Percentiles rank a stretch among this genome's conserved stretches.
Evolutionary conservation across 192 early-diverging fungal genomes (phyloP).

Genomic region (Pilaira anomala): DNA sequence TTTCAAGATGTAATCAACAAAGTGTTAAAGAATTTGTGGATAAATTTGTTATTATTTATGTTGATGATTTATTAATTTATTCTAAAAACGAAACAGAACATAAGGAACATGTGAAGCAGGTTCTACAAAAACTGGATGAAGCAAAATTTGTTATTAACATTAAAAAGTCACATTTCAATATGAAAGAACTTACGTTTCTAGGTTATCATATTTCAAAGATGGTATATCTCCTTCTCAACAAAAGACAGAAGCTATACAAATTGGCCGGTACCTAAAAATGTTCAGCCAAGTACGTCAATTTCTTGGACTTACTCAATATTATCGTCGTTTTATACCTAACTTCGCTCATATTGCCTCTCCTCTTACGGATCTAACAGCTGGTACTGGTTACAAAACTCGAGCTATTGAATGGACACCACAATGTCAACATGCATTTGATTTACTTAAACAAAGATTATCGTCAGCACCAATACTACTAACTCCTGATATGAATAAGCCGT

Average conservation of each 20-base stretch:
- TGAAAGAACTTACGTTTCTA: conserved; percentile 26
- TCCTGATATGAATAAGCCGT: conserved; percentile 11
- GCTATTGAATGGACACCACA: conserved; percentile 3
- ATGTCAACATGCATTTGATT: conserved; percentile 5
- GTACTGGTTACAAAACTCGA: neutral
- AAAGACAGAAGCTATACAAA: conserved; percentile 22
- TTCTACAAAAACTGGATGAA: conserved; percentile 22
- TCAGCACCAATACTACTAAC: neutral
- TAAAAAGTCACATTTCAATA: conserved; percentile 16
- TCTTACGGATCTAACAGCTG: conserved; percentile 11
- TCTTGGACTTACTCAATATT: conserved; percentile 28
- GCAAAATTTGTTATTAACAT: conserved; percentile 5
- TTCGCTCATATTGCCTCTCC: conserved; percentile 21
- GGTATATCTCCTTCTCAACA: conserved; percentile 26
- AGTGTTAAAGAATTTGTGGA: neutral
- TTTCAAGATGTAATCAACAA: conserved; percentile 26
- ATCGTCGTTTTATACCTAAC: conserved; percentile 20
- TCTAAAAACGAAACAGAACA: conserved; percentile 31
- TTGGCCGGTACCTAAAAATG: conserved; percentile 21
- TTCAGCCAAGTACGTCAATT: conserved; percentile 22
- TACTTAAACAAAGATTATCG: neutral
- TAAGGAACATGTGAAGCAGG: conserved; percentile 20
- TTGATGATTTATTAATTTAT: conserved; percentile 46
- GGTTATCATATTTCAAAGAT: conserved; percentile 28
- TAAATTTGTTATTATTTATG: conserved; percentile 34